These are phyloP conservation scores for Serendipita sp. DNA, from an alignment of 768 basidiomycete genomes.

Conservation along the genomic window DNA sequence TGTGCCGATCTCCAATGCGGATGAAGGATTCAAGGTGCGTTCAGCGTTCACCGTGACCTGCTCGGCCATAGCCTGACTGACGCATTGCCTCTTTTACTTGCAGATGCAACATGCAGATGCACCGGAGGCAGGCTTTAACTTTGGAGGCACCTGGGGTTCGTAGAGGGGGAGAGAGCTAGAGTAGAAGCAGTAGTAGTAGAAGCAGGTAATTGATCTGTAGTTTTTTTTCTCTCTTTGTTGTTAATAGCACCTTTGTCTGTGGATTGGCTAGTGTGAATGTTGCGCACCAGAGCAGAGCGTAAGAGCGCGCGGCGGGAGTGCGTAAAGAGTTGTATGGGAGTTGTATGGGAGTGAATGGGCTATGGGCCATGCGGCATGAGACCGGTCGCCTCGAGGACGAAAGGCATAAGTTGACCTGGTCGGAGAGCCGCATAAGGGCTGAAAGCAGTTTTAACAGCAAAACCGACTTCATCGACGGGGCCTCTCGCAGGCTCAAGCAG, in stretches of 20 bases:
- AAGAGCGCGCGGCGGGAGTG: too few species aligned
- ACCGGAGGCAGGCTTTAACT: neutral
- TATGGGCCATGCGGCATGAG: constrained; percentile 1
- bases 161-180: neutral
- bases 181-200: neutral
- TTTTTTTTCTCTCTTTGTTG: too few species aligned
- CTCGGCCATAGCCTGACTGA: neutral
- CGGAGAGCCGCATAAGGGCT: neutral
- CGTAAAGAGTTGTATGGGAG: too few species aligned
- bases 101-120: constrained; percentile 2
- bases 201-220: too few species aligned
- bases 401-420: neutral
- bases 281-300: too few species aligned
- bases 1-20: neutral
- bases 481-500: too few species aligned
- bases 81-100: neutral
- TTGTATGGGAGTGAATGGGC: neutral
- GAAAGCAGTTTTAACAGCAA: neutral
- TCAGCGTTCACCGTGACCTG: neutral
- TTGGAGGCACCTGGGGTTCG: neutral
- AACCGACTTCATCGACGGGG: neutral
- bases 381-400: constrained; percentile 3
- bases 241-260: too few species aligned
- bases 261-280: too few species aligned
- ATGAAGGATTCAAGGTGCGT: constrained; percentile 4